Base-by-base conservation (phyloP, 352 stramenopile species). In the Phytophthora macrochlamydospora region DNA sequence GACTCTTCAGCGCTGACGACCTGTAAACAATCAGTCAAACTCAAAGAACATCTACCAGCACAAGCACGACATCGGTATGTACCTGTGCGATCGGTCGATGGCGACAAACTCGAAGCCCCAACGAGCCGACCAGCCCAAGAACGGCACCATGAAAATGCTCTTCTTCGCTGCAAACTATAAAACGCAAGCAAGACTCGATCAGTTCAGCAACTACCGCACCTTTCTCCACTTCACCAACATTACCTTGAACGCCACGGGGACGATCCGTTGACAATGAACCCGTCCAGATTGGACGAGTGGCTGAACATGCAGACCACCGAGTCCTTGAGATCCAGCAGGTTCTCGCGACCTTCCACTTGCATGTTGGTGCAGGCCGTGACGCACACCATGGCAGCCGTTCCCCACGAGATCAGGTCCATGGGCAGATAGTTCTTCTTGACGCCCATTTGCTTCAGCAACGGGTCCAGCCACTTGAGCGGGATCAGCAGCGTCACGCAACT, bases 271-370 rank as follows among this genome's bases (percentile, higher is more conserved):
- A 93, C 83, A 56, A 95, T 89, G 55, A 95, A 90, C 6, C 83
- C 85, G 54, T 95, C 87, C 7, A 93, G 69, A 66, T 95, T 95
- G 33, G 87, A 95, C 33, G 83, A 87, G 65, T 95, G 87, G 67
- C 87, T 80, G 71, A 93, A 95, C 85, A 93, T 93, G 71, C 82
- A 89, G 31, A 93, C 78, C 5, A 91, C 81, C 50, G 87, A 85
- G 69, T 91, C 82, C 33, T 84, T 84, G 28, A 90, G 55, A 43
- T 78, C 43, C 1, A 42, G 7, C 24, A 93, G 50, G 64, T 93
- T 74, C 31, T 91, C 80, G 4, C 57, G 54, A 2, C 84, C 85
- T 54, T 92, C 82, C 0, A 62, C 75, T 38, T 71, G 65, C 3
- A 79, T 62, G 32, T 90, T 76, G 1, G 85, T 79, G 33, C 79